phyloP scores from a whole-genome alignment of 1,139 yeast species.

The Hemisphaericaspora lyxosophila region DNA sequence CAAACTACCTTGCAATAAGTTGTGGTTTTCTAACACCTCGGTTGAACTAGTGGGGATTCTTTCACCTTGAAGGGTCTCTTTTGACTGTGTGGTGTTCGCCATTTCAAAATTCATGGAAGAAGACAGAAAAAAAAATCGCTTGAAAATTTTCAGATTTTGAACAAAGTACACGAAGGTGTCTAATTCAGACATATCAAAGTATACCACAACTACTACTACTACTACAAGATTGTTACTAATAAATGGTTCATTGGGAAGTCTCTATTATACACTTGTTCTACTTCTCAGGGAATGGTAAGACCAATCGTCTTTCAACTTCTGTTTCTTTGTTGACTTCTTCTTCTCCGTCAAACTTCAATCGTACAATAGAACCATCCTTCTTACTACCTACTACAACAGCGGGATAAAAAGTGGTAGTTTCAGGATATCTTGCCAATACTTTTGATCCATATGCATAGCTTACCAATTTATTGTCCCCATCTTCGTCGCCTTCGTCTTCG shows the following conservation, averaged over 20 bases:
- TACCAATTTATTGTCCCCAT: conserved; percentile 29
- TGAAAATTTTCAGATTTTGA: not conserved
- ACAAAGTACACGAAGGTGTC: not conserved
- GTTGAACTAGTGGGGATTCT: too few species aligned
- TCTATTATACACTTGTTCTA: conserved; percentile 7
- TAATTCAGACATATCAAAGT: not conserved
- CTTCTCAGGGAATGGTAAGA: conserved; percentile 67
- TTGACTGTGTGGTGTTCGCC: not conserved
- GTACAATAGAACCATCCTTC: conserved; percentile 67
- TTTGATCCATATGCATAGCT: conserved; percentile 73
- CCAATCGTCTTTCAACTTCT: conserved; percentile 82
- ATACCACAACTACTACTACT: not conserved
- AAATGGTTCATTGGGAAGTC: too few species aligned
- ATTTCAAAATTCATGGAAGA: too few species aligned
- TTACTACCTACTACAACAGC: conserved; percentile 85
- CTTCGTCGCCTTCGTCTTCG: conserved; percentile 21
- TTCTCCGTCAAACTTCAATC: conserved; percentile 91
- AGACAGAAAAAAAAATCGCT: too few species aligned
- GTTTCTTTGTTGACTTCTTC: conserved; percentile 96
- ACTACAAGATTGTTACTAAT: too few species aligned
- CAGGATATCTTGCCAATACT: conserved; percentile 94
- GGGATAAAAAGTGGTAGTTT: conserved; percentile 93
- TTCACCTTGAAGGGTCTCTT: not conserved
- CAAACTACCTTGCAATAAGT: not conserved
- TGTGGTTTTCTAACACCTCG: too few species aligned